A percentile compares a stretch with the other conserved stretches of the same genome.
Conservation (phyloP, 345 rosid species). For the Eucalyptus globulus region DNA sequence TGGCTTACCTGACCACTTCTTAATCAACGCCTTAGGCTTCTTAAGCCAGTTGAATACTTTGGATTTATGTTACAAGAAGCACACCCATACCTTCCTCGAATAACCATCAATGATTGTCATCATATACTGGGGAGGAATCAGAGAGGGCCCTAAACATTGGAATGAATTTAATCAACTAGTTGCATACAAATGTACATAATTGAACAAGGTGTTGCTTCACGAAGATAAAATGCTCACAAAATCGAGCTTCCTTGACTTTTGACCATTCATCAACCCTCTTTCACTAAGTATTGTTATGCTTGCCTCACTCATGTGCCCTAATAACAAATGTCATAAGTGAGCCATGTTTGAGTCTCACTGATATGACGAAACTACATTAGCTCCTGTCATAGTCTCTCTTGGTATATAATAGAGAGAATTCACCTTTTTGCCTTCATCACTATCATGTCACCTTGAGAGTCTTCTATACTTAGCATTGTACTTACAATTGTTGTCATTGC, state of each 20-base stretch:
- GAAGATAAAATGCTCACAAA: not conserved
- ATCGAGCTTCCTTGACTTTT: not conserved
- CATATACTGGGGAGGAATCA: not conserved
- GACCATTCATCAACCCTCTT: not conserved
- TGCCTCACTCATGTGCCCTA: not conserved
- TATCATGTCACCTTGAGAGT: not conserved
- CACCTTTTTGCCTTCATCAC: not conserved
- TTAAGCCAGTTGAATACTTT: not conserved
- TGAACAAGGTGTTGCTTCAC: not conserved
- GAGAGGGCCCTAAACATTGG: not conserved
- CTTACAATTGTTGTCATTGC: not conserved
- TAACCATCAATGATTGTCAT: not conserved
- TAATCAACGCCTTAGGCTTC: not conserved
- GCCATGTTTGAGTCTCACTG: not conserved
- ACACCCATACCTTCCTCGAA: not conserved
- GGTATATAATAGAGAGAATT: not conserved
- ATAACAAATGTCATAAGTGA: not conserved
- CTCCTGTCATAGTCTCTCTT: not conserved
- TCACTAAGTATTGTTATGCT: not conserved
- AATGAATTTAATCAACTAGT: not conserved
- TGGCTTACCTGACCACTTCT: not conserved
- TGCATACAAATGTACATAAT: not conserved
- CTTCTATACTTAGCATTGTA: not conserved
- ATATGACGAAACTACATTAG: not conserved
- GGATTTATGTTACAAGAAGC: not conserved